Evolutionary conservation across 2,329 filamentous ascomycete genomes (phyloP).

Genomic region (Stachybotrys elegans): DNA sequence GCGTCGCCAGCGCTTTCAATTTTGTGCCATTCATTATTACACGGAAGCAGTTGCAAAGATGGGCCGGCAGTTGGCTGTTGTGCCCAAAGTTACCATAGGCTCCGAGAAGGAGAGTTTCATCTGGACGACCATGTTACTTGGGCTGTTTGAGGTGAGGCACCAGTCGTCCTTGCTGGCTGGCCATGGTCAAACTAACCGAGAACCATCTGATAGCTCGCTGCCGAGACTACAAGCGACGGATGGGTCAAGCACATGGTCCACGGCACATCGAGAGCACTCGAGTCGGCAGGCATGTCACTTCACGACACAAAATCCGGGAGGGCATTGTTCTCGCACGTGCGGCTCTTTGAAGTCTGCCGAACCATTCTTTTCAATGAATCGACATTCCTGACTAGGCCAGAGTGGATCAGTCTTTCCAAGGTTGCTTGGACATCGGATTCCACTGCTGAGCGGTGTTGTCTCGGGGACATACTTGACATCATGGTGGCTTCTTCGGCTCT

Average conservation of each 20-base stretch:
- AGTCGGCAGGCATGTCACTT: constrained; percentile 20
- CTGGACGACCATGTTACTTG: constrained; percentile 28
- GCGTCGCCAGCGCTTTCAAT: too few species aligned
- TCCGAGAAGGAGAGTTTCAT: too few species aligned
- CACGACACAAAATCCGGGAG: constrained; percentile 16
- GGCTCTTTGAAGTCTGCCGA: constrained; percentile 25
- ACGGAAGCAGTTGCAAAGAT: too few species aligned
- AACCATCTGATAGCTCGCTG: constrained; percentile 20
- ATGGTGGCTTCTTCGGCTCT: constrained; percentile 26
- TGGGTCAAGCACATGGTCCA: constrained; percentile 30
- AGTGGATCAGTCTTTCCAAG: constrained; percentile 16
- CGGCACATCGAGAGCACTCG: constrained; percentile 24
- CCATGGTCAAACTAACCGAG: background rate
- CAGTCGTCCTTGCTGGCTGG: accelerated
- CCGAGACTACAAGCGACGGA: constrained; percentile 22
- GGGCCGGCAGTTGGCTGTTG: too few species aligned
- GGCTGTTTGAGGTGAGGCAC: constrained; percentile 25
- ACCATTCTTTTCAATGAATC: constrained; percentile 24
- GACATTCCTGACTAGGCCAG: constrained; percentile 16
- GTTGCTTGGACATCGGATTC: background rate
- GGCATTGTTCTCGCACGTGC: constrained; percentile 24
- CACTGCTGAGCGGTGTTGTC: background rate
- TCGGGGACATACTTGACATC: constrained; percentile 23
- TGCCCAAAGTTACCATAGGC: too few species aligned
- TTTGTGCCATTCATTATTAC: too few species aligned